Base-by-base conservation (phyloP, 2,329 filamentous ascomycete species). In the Fusarium ambrosium region DNA sequence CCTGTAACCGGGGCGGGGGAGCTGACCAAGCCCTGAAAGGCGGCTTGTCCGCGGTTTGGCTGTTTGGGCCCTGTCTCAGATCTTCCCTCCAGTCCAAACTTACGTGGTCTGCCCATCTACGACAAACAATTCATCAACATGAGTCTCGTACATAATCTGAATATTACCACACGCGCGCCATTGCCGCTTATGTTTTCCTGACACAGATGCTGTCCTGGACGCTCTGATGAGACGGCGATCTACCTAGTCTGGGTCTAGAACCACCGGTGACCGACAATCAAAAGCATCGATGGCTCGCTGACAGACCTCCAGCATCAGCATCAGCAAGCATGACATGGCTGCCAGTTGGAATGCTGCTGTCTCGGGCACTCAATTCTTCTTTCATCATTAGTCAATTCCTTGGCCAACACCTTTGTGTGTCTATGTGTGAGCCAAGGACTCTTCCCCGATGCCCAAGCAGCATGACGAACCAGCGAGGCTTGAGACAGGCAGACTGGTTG, bases 41-140 rank as follows among this genome's bases (percentile, higher is more conserved):
- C 61, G 61, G 45, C 34, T 36, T 55, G 20, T 55, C 36, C 51
- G 64, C 56, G 61, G 72, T 56, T 74, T 63, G 43, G 60, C 16
- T 51, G 63, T 61, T 75, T 75, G 63, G 39, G 63, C 60, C 11
- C 18, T 71, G 72, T 75, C 73, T 75, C 72, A 70, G 69, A 74
- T 70, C 72, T 66, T 36, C 64, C 72, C 69, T 60, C 20, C 48
- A 53, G 48, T 53, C 27, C 36, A 60, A 48, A 45, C 56, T 59
- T 53, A 51, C 68, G 56, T 70, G 55, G 62, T 45, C 37, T 55
- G 27, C 51, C 51, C 27, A 55, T n/a, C 51, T 37, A 41, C 32
- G 32, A 53, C 27, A 16, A 27, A 20, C 32, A 32, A 56, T 41
- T 34, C 36, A 64, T 43, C 62, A 64, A 59, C 56, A 37, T 60